Base-by-base conservation (phyloP, 164 flowering plant genomes). In the Vitis rupestris region DNA sequence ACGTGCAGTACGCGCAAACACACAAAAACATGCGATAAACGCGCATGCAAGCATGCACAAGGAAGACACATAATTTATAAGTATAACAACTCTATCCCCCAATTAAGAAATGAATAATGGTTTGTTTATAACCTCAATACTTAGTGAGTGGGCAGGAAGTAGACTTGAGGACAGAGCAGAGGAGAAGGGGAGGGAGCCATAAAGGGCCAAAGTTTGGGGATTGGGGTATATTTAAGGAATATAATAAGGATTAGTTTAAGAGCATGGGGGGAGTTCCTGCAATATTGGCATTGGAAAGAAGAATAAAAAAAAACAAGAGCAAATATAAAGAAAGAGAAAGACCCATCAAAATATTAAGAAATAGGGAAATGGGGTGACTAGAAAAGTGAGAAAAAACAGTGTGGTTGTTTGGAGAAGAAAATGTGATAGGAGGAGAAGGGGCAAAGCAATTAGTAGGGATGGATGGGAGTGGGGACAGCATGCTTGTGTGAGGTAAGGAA, bases 241-340 rank as follows among this genome's bases (percentile, higher is more conserved):
- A 57, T 9, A 71, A 37, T 67, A 16, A 10, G 8, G 9, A 69
- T 74, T 71, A 69, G 56, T 66, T 71, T 77, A 72, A 76, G 63
- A 66, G 67, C 76, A 74, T 71, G 72, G 76, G 73, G 55, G 76
- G 64, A 77, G 78, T 79, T 79, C 84, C 86, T 73, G 79, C 81
- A 79, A 69, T 81, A 79, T 78, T 69, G 82, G 84, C 80, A 65
- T 59, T 53, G 61, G 29, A 67, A 69, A 69, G 3, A 72, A 67
- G 12, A 64, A 59, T 67, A 70, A 19, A 69, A 69, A 69, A 70
- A 7, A 14, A 23, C 4, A 27, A 17, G 54, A n/a, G 12, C 11
- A 15, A 60, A 15, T 19, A 50, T 7, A 48, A 30, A 16, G 12
- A 37, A 55, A 29, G 50, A 9, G 27, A 56, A 10, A 61, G 66